These are phyloP conservation scores for Exserohilum rostratum DNA, from an alignment of 2,329 filamentous ascomycete genomes.

Conservation along the genomic window DNA sequence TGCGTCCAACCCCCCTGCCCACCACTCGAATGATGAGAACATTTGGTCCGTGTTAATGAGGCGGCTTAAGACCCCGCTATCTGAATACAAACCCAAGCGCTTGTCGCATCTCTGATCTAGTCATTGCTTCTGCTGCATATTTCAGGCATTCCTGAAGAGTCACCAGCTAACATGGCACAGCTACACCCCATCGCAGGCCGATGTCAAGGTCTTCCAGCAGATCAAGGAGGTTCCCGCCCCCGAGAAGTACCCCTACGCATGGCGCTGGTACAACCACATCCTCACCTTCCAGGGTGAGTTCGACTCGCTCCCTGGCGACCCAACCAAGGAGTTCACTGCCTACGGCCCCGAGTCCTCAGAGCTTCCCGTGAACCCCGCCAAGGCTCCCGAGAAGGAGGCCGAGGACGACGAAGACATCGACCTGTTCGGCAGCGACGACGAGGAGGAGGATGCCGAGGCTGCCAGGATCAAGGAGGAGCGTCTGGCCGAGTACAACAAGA, in stretches of 20 bases:
- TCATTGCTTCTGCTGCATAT: slow-evolving; percentile 22
- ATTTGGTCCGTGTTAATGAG: slow-evolving; percentile 97
- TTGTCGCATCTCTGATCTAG: slow-evolving; percentile 73
- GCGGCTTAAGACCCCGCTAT: slow-evolving; percentile 87
- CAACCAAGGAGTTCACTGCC: slow-evolving; percentile 83
- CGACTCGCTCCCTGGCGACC: slow-evolving; percentile 85
- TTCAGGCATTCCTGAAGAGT: slow-evolving; percentile 16
- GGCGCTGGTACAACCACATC: slow-evolving; percentile 99
- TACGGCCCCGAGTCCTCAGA: slow-evolving; percentile 86
- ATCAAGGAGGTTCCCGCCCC: slow-evolving; percentile 76
- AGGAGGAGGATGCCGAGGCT: slow-evolving; percentile 72
- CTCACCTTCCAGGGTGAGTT: slow-evolving; percentile 92
- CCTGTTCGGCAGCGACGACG: slow-evolving; percentile 90
- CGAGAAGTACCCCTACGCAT: slow-evolving; percentile 89
- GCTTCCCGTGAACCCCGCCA: slow-evolving; percentile 82
- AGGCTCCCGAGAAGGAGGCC: slow-evolving; percentile 70
- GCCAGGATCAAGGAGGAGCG: slow-evolving; percentile 84
- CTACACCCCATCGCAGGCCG: slow-evolving; percentile 83
- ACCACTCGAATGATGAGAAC: slow-evolving; percentile 73
- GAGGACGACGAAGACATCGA: slow-evolving; percentile 75
- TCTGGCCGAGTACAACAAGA: slow-evolving; percentile 91
- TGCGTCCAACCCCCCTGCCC: slow-evolving; percentile 23
- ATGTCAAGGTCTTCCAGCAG: slow-evolving; percentile 94
- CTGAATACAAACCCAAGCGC: slow-evolving; percentile 79
- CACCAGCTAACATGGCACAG: slow-evolving; percentile 49